A percentile compares a stretch with the other conserved stretches of the same genome.
Conservation (phyloP, 495 filamentous ascomycete genomes). For the Penicillium salamii region DNA sequence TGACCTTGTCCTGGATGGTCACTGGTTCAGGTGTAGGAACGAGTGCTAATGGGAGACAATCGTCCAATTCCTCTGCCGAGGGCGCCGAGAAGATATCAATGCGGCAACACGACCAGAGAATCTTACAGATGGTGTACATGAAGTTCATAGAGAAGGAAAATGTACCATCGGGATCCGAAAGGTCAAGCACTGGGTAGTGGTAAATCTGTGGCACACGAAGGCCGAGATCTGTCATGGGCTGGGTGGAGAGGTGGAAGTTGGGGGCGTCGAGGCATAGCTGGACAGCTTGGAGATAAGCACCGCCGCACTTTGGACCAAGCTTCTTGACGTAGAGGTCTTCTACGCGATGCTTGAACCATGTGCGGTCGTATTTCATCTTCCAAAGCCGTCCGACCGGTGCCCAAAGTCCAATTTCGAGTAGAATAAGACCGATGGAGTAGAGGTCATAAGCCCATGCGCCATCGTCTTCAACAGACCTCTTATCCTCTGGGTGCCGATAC, state of each 20-base stretch:
- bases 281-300: conserved; percentile 75
- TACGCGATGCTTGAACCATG: conserved; percentile 61
- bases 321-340: conserved; percentile 63
- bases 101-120: conserved; percentile 41
- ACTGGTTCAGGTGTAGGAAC: conserved; percentile 36
- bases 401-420: conserved; percentile 89
- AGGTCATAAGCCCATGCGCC: conserved; percentile 67
- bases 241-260: conserved; percentile 57
- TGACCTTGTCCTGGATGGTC: conserved; percentile 21
- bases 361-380: conserved; percentile 63
- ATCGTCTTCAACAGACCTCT: conserved; percentile 53
- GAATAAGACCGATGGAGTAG: conserved; percentile 77
- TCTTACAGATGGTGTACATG: conserved; percentile 46
- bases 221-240: conserved; percentile 49
- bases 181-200: conserved; percentile 46
- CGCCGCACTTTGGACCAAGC: conserved; percentile 69
- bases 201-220: conserved; percentile 45
- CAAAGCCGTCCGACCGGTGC: conserved; percentile 66
- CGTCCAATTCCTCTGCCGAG: conserved; percentile 41
- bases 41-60: conserved; percentile 45
- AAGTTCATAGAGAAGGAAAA: conserved; percentile 51
- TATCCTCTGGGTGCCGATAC: conserved; percentile 78
- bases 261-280: conserved; percentile 76
- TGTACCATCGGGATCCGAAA: conserved; percentile 44
- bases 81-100: conserved; percentile 48